Evolutionary conservation across 768 basidiomycete genomes (phyloP).

Genomic region (Dentipellis sp.): DNA sequence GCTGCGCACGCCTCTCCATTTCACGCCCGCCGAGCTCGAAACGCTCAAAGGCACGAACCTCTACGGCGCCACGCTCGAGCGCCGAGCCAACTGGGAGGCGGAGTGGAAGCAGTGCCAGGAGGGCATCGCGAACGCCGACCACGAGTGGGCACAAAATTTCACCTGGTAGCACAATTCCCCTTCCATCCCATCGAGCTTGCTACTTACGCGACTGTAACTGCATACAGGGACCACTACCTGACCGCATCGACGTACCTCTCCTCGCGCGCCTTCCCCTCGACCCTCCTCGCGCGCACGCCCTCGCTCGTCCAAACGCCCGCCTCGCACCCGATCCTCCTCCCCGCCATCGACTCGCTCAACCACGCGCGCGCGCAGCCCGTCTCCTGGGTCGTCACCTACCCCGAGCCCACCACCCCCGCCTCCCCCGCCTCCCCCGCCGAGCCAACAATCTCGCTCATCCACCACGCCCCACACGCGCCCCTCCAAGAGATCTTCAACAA

Average conservation of each 20-base stretch:
- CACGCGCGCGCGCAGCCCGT: slow-evolving; percentile 75
- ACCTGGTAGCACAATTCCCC: slow-evolving; percentile 46
- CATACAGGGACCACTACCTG: slow-evolving; percentile 59
- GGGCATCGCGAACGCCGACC: slow-evolving; percentile 27
- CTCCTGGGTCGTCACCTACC: slow-evolving; percentile 59
- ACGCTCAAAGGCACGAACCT: slow-evolving; percentile 74
- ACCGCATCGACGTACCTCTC: slow-evolving; percentile 70
- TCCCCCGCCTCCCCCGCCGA: slow-evolving; percentile 1
- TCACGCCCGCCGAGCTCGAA: slow-evolving; percentile 50
- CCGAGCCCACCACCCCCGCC: not conserved
- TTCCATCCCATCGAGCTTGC: not conserved
- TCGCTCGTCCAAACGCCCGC: slow-evolving; percentile 39
- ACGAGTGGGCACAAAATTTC: slow-evolving; percentile 38
- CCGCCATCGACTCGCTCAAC: slow-evolving; percentile 82
- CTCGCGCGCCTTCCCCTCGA: slow-evolving; percentile 87
- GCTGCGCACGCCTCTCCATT: slow-evolving; percentile 70
- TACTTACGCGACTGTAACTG: not conserved
- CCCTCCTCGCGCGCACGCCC: slow-evolving; percentile 52
- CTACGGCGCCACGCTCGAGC: slow-evolving; percentile 65
- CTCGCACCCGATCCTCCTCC: slow-evolving; percentile 73
- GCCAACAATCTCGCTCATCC: slow-evolving; percentile 51
- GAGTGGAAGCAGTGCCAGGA: slow-evolving; percentile 54
- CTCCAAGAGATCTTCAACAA: slow-evolving; percentile 76
- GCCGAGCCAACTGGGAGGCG: slow-evolving; percentile 45
- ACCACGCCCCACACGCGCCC: slow-evolving; percentile 31